Evolutionary conservation across 2,329 filamentous ascomycete species (phyloP).

Genomic region (Hirsutella thompsonii): DNA sequence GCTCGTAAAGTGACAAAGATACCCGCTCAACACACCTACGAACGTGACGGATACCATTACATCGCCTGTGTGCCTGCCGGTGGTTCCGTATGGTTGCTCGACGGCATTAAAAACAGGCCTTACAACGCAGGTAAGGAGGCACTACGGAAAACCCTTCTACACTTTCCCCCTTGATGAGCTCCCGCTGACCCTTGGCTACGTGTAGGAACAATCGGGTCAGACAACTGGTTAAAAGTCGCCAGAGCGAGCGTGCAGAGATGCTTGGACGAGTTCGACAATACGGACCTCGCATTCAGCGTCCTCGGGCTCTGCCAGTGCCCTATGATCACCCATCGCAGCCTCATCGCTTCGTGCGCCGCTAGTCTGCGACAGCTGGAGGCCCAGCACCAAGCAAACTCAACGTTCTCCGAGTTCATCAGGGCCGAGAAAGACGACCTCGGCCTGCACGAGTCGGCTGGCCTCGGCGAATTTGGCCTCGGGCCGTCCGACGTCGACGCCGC

Average conservation of each 20-base stretch:
- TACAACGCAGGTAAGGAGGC: slow-evolving; percentile 19
- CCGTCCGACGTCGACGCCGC: slow-evolving; percentile 11
- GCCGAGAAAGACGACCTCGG: slow-evolving; percentile 11
- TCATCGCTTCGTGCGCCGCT: slow-evolving; percentile 29
- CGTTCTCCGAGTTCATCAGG: slow-evolving; percentile 11
- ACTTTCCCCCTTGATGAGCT: too few relatives aligned
- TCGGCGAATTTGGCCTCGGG: slow-evolving; percentile 18
- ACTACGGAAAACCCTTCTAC: background rate
- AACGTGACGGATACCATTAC: slow-evolving; percentile 76
- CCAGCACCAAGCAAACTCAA: slow-evolving; percentile 10
- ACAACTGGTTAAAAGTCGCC: slow-evolving; percentile 55
- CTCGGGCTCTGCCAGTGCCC: slow-evolving; percentile 62
- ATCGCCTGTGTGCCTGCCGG: slow-evolving; percentile 72
- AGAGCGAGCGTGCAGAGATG: slow-evolving; percentile 51
- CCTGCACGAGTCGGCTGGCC: slow-evolving; percentile 9
- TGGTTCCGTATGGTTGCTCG: slow-evolving; percentile 75
- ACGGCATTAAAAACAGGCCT: slow-evolving; percentile 67
- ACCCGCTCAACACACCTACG: too few relatives aligned
- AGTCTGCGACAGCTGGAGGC: slow-evolving; percentile 23
- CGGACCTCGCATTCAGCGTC: slow-evolving; percentile 61
- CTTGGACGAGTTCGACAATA: slow-evolving; percentile 54
- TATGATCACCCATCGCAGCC: slow-evolving; percentile 32
- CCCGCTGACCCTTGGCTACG: background rate
- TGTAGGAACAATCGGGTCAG: slow-evolving; percentile 9
- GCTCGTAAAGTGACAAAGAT: too few relatives aligned